These are phyloP conservation scores for Penicillium sp. DNA, from an alignment of 2,329 filamentous ascomycete genomes.

Conservation along the genomic window DNA sequence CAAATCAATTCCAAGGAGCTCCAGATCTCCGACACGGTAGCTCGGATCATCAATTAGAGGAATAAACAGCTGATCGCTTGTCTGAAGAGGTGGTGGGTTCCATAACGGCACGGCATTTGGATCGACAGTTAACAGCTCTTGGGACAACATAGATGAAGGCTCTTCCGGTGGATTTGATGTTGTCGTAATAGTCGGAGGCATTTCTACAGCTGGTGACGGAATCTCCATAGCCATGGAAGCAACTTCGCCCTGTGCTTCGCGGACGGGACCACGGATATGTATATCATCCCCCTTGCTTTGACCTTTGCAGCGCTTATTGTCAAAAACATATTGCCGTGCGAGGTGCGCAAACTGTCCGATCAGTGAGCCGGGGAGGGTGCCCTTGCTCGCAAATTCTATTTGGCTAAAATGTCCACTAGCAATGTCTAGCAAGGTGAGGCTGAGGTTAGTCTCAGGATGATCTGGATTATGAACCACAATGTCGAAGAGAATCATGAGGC, in stretches of 20 bases:
- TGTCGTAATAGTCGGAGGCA: background rate
- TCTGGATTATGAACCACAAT: constrained; percentile 30
- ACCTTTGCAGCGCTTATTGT: background rate
- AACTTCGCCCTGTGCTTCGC: background rate
- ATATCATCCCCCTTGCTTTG: background rate
- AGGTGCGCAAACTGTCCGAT: constrained; percentile 37
- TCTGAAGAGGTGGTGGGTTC: background rate
- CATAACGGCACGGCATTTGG: background rate
- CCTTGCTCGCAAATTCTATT: constrained; percentile 32
- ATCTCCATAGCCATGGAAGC: background rate
- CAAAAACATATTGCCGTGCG: constrained; percentile 32
- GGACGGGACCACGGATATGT: background rate
- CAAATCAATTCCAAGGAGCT: constrained; percentile 9
- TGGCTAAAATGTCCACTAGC: constrained; percentile 38
- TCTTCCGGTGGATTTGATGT: background rate
- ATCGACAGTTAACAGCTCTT: background rate
- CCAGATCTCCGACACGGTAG: background rate
- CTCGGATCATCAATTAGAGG: constrained; percentile 8
- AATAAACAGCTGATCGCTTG: constrained; percentile 3
- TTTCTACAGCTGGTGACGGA: background rate
- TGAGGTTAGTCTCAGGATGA: constrained; percentile 27
- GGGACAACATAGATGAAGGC: background rate
- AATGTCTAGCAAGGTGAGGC: constrained; percentile 37
- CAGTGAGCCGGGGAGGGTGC: constrained; percentile 32
- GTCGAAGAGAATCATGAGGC: constrained; percentile 36